Percentiles rank a stretch among this genome's conserved stretches.
phyloP scores from a whole-genome alignment of 768 basidiomycete genomes.

The Naematelia aurantialba region DNA sequence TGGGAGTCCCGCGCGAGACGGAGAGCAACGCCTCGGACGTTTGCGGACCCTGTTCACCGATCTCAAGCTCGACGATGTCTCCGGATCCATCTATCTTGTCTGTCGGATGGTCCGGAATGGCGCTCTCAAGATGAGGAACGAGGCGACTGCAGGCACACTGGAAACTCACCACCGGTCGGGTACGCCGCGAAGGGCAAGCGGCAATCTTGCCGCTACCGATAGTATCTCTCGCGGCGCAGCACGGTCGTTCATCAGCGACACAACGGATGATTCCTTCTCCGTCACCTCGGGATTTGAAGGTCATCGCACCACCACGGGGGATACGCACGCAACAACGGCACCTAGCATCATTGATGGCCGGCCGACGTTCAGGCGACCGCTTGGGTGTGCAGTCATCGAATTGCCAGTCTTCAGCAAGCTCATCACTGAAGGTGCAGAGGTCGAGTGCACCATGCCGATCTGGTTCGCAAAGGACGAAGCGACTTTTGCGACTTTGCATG shows the following conservation, averaged over 20 bases:
- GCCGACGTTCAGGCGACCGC: constrained; percentile 68
- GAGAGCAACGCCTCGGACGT: constrained; percentile 58
- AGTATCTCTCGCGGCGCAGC: constrained; percentile 6
- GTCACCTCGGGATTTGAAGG: constrained; percentile 40
- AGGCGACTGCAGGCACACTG: constrained; percentile 53
- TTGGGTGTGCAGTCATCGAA: constrained; percentile 93
- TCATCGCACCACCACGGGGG: constrained; percentile 20
- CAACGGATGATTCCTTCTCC: constrained; percentile 43
- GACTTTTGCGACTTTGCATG: constrained; percentile 87
- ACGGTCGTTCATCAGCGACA: constrained; percentile 14
- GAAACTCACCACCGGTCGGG: constrained; percentile 57
- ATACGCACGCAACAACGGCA: constrained; percentile 14
- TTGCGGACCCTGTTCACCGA: constrained; percentile 87
- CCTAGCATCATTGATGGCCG: constrained; percentile 19
- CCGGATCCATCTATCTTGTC: constrained; percentile 80
- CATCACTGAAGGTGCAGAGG: constrained; percentile 62
- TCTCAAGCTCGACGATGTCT: constrained; percentile 77
- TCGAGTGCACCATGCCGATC: constrained; percentile 83
- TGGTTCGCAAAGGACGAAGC: constrained; percentile 77
- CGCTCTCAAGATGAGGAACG: constrained; percentile 68
- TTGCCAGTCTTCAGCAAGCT: constrained; percentile 70
- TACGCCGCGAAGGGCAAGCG: constrained; percentile 57
- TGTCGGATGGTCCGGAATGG: constrained; percentile 88
- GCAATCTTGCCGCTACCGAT: constrained; percentile 32
- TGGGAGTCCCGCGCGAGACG: constrained; percentile 54